A percentile compares a stretch with the other conserved stretches of the same genome.
These are phyloP conservation scores for Grosmannia clavigera DNA, from an alignment of 2,329 filamentous ascomycete genomes.

Conservation along the genomic window DNA sequence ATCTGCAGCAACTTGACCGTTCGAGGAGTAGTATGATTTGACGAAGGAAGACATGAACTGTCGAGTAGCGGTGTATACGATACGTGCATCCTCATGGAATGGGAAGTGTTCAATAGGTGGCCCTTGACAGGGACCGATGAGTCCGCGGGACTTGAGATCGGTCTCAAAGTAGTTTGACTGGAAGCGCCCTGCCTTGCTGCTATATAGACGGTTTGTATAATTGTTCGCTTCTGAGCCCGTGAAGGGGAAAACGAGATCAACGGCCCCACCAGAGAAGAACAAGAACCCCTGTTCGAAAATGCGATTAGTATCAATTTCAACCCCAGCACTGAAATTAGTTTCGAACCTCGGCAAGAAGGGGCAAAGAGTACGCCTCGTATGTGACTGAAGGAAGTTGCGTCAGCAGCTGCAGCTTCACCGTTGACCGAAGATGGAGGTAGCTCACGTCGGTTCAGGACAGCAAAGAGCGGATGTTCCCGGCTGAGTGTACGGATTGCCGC, in stretches of 20 bases:
- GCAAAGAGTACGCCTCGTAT: slow-evolving; percentile 20
- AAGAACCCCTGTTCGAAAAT: slow-evolving; percentile 8
- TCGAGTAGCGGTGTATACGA: slow-evolving; percentile 23
- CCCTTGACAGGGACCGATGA: slow-evolving; percentile 23
- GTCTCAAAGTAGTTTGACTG: slow-evolving; percentile 26
- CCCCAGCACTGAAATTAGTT: neutral
- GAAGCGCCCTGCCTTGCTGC: slow-evolving; percentile 19
- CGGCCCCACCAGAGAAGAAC: slow-evolving; percentile 18
- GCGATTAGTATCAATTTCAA: neutral
- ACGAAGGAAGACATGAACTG: slow-evolving; percentile 28
- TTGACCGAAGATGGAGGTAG: neutral
- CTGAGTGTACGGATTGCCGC: slow-evolving; percentile 34
- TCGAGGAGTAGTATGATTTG: slow-evolving; percentile 28
- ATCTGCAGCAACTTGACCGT: slow-evolving; percentile 22
- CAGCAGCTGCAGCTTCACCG: neutral
- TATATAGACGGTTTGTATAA: slow-evolving; percentile 19
- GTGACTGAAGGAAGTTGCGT: slow-evolving; percentile 14
- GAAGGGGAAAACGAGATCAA: slow-evolving; percentile 21
- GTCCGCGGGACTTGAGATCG: slow-evolving; percentile 25
- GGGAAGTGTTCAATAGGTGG: slow-evolving; percentile 28
- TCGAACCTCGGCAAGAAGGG: slow-evolving; percentile 15
- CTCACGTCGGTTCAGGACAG: slow-evolving; percentile 24
- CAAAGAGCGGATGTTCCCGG: slow-evolving; percentile 29
- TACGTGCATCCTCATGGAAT: slow-evolving; percentile 28
- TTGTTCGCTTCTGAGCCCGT: slow-evolving; percentile 17